Evolutionary conservation across 805 yeast genomes (phyloP), one percentile per base, ranked within the genome.

Genomic region (Yamadazyma laniorum): DNA sequence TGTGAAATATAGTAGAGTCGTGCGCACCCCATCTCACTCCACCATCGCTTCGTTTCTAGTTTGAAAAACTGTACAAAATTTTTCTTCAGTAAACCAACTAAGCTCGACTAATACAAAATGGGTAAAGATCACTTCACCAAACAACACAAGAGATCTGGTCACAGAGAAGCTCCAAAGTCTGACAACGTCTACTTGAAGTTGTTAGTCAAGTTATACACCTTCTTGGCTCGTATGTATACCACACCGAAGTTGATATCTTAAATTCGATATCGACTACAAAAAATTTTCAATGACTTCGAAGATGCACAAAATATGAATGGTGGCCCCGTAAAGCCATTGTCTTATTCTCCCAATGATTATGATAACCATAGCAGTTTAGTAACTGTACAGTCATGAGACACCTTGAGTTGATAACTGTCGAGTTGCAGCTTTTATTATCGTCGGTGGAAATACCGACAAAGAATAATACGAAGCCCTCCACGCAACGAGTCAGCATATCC

Each of bases 91-190:
- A 7, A 6, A 7, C 6, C 23, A 21, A 21, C 23, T 21, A 21
- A 21, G 23, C 23, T 21, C 23, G 9, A 21, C 6, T 21, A 7
- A 21, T 8, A 25, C 36, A 38, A 16, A 22, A 90, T 90, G 98
- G 98, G 96, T 83, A 87, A 83, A 77, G 98, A 93, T 80, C 95
- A 87, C 80, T 79, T 84, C 75, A 71, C 81, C 72, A 93, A 91
- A 77, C 97, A 88, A 78, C 99, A 93, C 84, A 80, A 79, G 69
- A 87, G 89, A 77, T 76, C 83, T 59, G 83, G 95, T 75, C 95
- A 88, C 88, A 89, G 99, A 79, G 77, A 84, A 70, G 97, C 97
- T 75, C 99, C 99, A 79, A 88, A 88, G 82, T 91, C 98, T 58
- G 96, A 93, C 79, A 93, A 93, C 72, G 96, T 90, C 77, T 93